Base-by-base conservation (phyloP, 352 stramenopile genomes). In the Hyaloperonospora brassicae region DNA sequence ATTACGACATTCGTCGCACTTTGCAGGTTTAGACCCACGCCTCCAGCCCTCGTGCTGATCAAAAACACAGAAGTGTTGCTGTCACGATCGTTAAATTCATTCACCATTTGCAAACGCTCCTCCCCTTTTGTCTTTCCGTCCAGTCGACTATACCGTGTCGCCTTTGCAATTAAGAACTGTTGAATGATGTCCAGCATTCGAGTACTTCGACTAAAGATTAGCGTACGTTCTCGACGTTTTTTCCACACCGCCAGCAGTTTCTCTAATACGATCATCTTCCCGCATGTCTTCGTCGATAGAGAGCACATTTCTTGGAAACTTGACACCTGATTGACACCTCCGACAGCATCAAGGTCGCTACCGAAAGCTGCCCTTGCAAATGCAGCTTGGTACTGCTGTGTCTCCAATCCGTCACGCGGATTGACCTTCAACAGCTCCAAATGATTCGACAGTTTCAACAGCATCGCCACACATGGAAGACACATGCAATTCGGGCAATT, bases 1-100 rank as follows among this genome's bases (percentile, higher is more conserved):
- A 95, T 81, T 0, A 93, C 82, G 10, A 95, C 86, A 51, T 91
- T 90, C 10, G 78, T 86, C 5, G 85, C 85, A 46, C 67, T 84
- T 14, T 81, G 85, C 10, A 95, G 59, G 41, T 89, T 93, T 2
- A 95, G 55, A 0, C 83, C 85, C 2, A 91, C 62, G 4, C 78
- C 81, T n/a, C 79, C 83, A 46, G 82, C 82, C 36, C 67, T 78
- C 5, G 79, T 92, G 50, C 77, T 89, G 52, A 92, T 87, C 35
- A 92, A 49, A 45, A 92, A 92, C 17, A 92, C 77, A 8, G 70
- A 76, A 1, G 72, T 67, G 14, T 68, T 76, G 41, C 71, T 83
- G 0, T 76, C 68, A 5, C 63, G 58, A 22, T 69, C 62, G 47
- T 92, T 92, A 36, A 92, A 92, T 22, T 73, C 56, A 48, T 87